phyloP scores from a whole-genome alignment of 1,284 basidiomycete species.

The Phenoliferia sp. region DNA sequence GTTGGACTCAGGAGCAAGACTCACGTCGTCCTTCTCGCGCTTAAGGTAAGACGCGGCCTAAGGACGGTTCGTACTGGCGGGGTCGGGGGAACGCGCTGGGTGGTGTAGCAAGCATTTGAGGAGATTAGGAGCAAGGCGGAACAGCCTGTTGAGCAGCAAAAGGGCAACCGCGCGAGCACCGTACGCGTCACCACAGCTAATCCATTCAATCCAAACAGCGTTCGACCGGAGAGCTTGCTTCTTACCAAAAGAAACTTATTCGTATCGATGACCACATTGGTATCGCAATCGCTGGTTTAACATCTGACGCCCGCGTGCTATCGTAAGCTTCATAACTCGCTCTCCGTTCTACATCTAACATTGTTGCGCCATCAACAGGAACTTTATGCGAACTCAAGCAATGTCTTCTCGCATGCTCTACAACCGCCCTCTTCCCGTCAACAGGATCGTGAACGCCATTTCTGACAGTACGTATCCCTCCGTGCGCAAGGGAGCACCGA shows the following conservation, averaged over 20 bases:
- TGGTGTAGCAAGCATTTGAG: too few relatives aligned
- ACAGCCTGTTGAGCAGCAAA: too few relatives aligned
- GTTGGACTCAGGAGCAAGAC: slow-evolving; percentile 93
- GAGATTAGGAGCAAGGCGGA: too few relatives aligned
- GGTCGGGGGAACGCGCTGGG: background rate
- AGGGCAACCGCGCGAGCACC: too few relatives aligned
- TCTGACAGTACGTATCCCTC: slow-evolving; percentile 68
- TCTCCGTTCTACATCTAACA: background rate
- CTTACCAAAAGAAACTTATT: slow-evolving; percentile 98
- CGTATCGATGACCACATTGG: slow-evolving; percentile 99
- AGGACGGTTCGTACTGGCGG: background rate
- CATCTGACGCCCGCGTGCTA: slow-evolving; percentile 93
- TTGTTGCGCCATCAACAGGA: slow-evolving; percentile 53
- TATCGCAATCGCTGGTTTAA: slow-evolving; percentile 95
- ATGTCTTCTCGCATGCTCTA: slow-evolving; percentile 93
- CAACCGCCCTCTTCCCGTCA: slow-evolving; percentile 89
- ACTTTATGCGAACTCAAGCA: slow-evolving; percentile 99
- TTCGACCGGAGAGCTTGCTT: slow-evolving; percentile 89
- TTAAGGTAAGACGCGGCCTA: slow-evolving; percentile 60
- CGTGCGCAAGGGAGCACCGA: background rate
- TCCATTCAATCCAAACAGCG: slow-evolving; percentile 53
- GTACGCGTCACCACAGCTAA: slow-evolving; percentile 4
- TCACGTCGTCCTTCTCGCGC: slow-evolving; percentile 85
- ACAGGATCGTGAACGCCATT: slow-evolving; percentile 84
- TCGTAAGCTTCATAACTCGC: slow-evolving; percentile 54